Evolutionary conservation across 139 green algal genomes (phyloP), one percentile per base, ranked within the genome.

Genomic region (Ulvella scutata): DNA sequence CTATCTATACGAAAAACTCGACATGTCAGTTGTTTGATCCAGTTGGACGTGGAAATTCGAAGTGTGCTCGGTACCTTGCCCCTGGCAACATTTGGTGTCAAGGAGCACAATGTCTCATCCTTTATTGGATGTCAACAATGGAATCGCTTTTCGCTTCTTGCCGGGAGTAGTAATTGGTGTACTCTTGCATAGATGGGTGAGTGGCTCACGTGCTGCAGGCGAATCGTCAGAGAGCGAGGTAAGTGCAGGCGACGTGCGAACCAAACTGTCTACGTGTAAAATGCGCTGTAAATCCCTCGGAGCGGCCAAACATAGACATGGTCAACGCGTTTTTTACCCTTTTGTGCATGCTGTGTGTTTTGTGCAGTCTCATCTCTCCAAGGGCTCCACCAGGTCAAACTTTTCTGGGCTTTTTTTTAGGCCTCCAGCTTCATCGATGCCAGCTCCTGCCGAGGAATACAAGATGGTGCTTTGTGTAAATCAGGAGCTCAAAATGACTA

Each of bases 401-500:
- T n/a, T n/a, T n/a, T n/a, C n/a, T n/a, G n/a, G n/a, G n/a, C n/a
- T n/a, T n/a, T n/a, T n/a, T n/a, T n/a, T n/a, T n/a, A 67, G 51
- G 20, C 7, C n/a, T 26, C 7, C 33, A 9, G 51, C 51, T 1
- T 36, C 51, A 36, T n/a, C 31, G n/a, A 67, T 36, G 51, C 67
- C 78, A 23, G 72, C 62, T 10, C 78, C 78, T 0, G 60, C 73
- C 3, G 83, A 87, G 60, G 83, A 87, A 77, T 72, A 84, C 3
- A 85, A 85, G 40, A 85, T 87, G 79, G 76, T 89, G 43, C 74
- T 88, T 44, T 84, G 75, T 51, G 83, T 90, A 4, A 93, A 93
- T 72, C 79, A 81, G n/a, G 39, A 62, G 0, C 74, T 93, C 13
- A 86, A 85, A 26, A 93, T 93, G 88, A 85, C 86, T 43, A 91